These are phyloP conservation scores for Fonsecaea nubica DNA, from an alignment of 2,329 filamentous ascomycete species.

Conservation along the genomic window DNA sequence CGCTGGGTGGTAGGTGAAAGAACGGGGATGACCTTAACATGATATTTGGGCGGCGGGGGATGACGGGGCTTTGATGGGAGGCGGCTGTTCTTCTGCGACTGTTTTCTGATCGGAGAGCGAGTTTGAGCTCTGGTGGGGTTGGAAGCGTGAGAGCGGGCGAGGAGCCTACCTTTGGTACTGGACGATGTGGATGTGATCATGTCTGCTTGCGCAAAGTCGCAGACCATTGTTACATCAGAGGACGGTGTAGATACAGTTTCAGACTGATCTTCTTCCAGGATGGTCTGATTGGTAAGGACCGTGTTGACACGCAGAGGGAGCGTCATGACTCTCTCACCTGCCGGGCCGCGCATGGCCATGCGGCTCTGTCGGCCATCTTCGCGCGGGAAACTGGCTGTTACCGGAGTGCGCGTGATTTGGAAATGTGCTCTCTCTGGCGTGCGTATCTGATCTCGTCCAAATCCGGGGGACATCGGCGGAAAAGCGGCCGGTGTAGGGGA, in stretches of 20 bases:
- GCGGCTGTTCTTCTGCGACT: constrained; percentile 9
- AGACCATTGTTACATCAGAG: constrained; percentile 8
- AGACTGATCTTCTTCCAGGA: constrained; percentile 13
- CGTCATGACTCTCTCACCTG: constrained; percentile 22
- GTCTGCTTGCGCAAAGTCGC: constrained; percentile 22
- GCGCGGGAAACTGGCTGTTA: neutral
- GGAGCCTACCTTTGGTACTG: neutral
- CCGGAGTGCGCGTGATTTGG: constrained; percentile 7
- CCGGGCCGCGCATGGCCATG: constrained; percentile 28
- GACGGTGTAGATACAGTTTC: constrained; percentile 1
- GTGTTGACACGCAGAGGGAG: constrained; percentile 36
- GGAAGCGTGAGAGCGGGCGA: constrained; percentile 9
- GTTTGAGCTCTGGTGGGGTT: constrained; percentile 17
- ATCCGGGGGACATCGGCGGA: constrained; percentile 9
- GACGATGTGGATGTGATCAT: neutral
- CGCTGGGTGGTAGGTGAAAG: constrained; percentile 22
- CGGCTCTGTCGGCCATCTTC: constrained; percentile 34
- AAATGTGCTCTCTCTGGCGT: constrained; percentile 23
- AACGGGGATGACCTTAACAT: constrained; percentile 24
- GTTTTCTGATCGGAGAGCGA: constrained; percentile 34
- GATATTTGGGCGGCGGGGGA: constrained; percentile 26
- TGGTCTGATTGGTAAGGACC: constrained; percentile 9
- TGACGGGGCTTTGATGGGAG: neutral
- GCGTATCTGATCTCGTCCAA: neutral
- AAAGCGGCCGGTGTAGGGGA: constrained; percentile 23